Percentiles rank a stretch among this genome's conserved stretches.
Conservation (phyloP, 805 yeast genomes). For the Metschnikowia colocasiae region DNA sequence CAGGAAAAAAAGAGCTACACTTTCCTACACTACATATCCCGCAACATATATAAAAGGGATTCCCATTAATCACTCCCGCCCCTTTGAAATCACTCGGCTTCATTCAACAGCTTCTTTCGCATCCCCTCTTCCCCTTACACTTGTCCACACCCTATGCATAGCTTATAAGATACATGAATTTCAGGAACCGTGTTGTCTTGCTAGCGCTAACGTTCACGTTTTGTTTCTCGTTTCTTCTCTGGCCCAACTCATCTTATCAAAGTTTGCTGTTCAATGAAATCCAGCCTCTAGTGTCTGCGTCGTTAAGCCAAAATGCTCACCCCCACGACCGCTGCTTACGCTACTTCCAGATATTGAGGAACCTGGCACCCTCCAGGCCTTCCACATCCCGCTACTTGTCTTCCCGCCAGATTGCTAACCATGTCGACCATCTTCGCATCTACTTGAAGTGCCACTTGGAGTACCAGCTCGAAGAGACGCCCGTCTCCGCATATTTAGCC, state of each 20-base stretch:
- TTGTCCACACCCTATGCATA: not conserved
- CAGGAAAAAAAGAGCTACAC: not conserved
- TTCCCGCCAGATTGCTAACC: conserved; percentile 12
- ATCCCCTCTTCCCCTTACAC: not conserved
- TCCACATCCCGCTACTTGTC: conserved; percentile 13
- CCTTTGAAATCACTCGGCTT: not conserved
- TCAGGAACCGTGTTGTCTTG: conserved; percentile 10
- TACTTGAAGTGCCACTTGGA: conserved; percentile 13
- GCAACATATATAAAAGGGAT: not conserved
- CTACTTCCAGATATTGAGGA: conserved; percentile 11
- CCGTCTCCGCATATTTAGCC: conserved; percentile 8
- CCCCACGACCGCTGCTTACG: conserved; percentile 10
- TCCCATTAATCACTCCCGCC: not conserved
- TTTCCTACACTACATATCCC: not conserved
- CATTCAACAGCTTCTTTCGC: too few species aligned
- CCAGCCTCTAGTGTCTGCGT: conserved; percentile 5
- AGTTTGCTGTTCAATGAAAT: conserved; percentile 13
- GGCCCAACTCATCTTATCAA: conserved; percentile 15
- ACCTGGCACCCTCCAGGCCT: conserved; percentile 8
- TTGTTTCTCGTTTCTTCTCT: conserved; percentile 8
- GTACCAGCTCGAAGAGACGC: conserved; percentile 7
- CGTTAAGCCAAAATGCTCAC: conserved; percentile 2
- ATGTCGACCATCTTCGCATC: conserved; percentile 15
- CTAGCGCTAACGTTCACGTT: conserved; percentile 6
- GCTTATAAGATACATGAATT: conserved; percentile 11